Percentiles rank a stretch among this genome's conserved stretches.
Conservation (phyloP, 495 filamentous ascomycete species). For the Penicillium alfredii region DNA sequence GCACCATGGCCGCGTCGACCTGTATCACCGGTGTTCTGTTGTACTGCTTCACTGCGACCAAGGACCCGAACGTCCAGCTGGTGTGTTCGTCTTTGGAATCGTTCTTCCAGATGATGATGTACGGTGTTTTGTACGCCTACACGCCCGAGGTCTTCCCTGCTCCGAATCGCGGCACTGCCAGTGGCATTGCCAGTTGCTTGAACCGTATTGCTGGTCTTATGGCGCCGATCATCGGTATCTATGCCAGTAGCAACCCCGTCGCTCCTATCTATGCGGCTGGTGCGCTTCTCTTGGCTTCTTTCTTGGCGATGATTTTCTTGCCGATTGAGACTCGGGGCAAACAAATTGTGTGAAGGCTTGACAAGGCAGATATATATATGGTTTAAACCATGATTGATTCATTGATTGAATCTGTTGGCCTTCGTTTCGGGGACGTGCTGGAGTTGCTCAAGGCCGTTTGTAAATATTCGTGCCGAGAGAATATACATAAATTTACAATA, state of each 20-base stretch:
- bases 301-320: conserved; percentile 45
- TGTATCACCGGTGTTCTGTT: conserved; percentile 47
- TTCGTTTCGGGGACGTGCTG: too few relatives aligned
- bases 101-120: conserved; percentile 52
- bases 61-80: conserved; percentile 38
- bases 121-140: conserved; percentile 50
- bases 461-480: too few relatives aligned
- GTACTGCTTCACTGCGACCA: conserved; percentile 45
- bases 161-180: conserved; percentile 49
- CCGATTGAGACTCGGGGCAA: conserved; percentile 51
- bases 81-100: conserved; percentile 43
- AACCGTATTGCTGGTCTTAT: conserved; percentile 47
- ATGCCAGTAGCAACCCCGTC: conserved; percentile 40
- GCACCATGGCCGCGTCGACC: conserved; percentile 46
- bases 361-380: too few relatives aligned
- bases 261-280: conserved; percentile 50
- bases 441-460: too few relatives aligned
- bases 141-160: conserved; percentile 54
- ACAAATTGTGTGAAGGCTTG: conserved; percentile 36
- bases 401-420: too few relatives aligned
- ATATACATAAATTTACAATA: too few relatives aligned
- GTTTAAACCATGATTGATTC: too few relatives aligned
- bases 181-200: conserved; percentile 47
- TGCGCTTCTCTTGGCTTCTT: conserved; percentile 44
- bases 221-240: conserved; percentile 49